Percentiles rank a stretch among this genome's conserved stretches.
Evolutionary conservation across 1,284 basidiomycete genomes (phyloP).

Genomic region (Thecaphora frezii): DNA sequence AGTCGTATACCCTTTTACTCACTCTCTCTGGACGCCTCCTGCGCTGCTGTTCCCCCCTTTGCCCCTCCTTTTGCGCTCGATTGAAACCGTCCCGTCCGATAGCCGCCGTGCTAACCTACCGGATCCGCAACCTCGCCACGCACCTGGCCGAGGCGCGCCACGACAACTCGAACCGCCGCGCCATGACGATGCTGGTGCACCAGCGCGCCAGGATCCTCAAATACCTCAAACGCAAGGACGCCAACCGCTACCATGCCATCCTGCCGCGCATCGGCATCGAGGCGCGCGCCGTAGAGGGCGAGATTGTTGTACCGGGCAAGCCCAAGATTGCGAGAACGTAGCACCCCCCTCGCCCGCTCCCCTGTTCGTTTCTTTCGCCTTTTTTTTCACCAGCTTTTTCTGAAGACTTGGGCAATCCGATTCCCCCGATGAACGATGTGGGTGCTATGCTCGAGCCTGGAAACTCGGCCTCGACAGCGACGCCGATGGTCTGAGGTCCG

Average conservation of each 20-base stretch:
- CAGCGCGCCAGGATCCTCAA: slow-evolving; percentile 79
- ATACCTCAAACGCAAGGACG: slow-evolving; percentile 73
- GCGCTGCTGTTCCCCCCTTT: too few species aligned
- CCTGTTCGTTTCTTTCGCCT: too few species aligned
- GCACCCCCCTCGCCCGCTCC: too few species aligned
- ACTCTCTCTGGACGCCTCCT: too few species aligned
- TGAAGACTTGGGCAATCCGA: too few species aligned
- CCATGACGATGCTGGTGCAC: slow-evolving; percentile 75
- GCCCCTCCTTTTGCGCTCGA: neutral
- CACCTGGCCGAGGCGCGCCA: slow-evolving; percentile 73
- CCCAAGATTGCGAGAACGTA: slow-evolving; percentile 30
- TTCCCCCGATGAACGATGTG: too few species aligned
- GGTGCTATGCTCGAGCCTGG: too few species aligned
- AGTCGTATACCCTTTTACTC: too few species aligned
- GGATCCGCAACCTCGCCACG: slow-evolving; percentile 77
- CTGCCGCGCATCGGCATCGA: slow-evolving; percentile 77
- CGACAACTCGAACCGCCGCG: slow-evolving; percentile 76
- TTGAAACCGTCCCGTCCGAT: neutral
- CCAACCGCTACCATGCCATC: slow-evolving; percentile 73
- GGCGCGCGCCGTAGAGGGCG: slow-evolving; percentile 80
- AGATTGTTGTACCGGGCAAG: slow-evolving; percentile 64
- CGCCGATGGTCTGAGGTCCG: too few species aligned
- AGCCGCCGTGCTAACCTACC: slow-evolving; percentile 84
- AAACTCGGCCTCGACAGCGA: too few species aligned
- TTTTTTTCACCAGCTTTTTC: too few species aligned